Evolutionary conservation across 129 eudicot species (phyloP).

Genomic region (Helianthus tuberosus): DNA sequence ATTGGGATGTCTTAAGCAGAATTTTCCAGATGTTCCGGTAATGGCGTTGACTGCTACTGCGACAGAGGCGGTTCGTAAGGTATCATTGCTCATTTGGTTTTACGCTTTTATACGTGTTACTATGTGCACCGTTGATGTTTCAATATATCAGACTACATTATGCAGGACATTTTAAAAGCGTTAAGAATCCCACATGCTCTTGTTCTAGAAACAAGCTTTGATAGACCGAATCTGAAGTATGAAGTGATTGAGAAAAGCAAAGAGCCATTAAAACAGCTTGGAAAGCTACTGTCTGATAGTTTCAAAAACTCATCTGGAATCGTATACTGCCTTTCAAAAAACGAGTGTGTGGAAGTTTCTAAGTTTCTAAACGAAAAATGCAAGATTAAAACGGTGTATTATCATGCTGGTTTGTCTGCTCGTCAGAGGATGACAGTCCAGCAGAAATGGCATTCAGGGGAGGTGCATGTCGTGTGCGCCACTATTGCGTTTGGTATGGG

Average conservation of each 20-base stretch:
- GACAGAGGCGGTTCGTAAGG: slow-evolving; percentile 86
- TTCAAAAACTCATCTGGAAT: slow-evolving; percentile 76
- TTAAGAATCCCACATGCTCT: slow-evolving; percentile 84
- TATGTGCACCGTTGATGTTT: background rate
- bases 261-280: slow-evolving; percentile 88
- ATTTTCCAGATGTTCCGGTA: slow-evolving; percentile 84
- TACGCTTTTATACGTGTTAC: background rate
- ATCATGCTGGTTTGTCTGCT: slow-evolving; percentile 97
- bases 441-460: slow-evolving; percentile 91
- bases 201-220: slow-evolving; percentile 88
- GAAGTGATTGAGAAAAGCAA: slow-evolving; percentile 78
- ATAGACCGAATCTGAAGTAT: slow-evolving; percentile 90
- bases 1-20: slow-evolving; percentile 92
- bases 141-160: slow-evolving; percentile 14
- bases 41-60: slow-evolving; percentile 99
- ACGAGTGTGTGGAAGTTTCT: slow-evolving; percentile 89
- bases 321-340: slow-evolving; percentile 97
- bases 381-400: slow-evolving; percentile 77
- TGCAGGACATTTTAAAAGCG: slow-evolving; percentile 79
- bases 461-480: slow-evolving; percentile 94
- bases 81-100: slow-evolving; percentile 26
- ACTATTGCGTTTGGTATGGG: slow-evolving; percentile 99
- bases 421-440: slow-evolving; percentile 86
- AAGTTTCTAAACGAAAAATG: slow-evolving; percentile 79
- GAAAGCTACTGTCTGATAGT: slow-evolving; percentile 63